These are phyloP conservation scores for Trypanosoma boissoni DNA, from an alignment of 208 protist genomes.

Conservation along the genomic window DNA sequence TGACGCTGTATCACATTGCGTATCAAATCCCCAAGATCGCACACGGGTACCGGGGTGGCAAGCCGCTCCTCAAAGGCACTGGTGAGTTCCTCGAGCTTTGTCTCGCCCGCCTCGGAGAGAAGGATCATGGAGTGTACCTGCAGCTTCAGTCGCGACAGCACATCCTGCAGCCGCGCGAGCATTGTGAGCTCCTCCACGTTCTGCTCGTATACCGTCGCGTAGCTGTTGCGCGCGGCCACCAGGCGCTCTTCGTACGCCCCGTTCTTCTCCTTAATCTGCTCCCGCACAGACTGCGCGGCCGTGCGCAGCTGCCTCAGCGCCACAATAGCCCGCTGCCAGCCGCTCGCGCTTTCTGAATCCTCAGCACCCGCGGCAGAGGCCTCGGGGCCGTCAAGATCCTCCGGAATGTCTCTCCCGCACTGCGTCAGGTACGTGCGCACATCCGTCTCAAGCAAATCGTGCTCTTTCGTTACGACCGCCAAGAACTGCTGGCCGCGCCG, in stretches of 20 bases:
- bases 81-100: constrained; percentile 32
- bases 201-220: constrained; percentile 35
- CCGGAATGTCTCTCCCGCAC: constrained; percentile 32
- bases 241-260: constrained; percentile 28
- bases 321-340: constrained; percentile 26
- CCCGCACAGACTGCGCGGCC: constrained; percentile 28
- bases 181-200: constrained; percentile 64
- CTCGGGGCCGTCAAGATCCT: constrained; percentile 23
- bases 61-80: constrained; percentile 22
- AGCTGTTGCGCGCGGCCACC: constrained; percentile 17
- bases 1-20: constrained; percentile 5
- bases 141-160: constrained; percentile 53
- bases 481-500: constrained; percentile 32
- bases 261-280: constrained; percentile 24
- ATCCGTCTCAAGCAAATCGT: constrained; percentile 39
- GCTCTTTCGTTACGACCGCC: constrained; percentile 33
- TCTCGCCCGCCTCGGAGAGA: constrained; percentile 47
- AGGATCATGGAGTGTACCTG: constrained; percentile 62
- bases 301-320: constrained; percentile 27
- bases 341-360: constrained; percentile 19
- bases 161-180: constrained; percentile 57
- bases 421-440: constrained; percentile 35
- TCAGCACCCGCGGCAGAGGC: constrained; percentile 10
- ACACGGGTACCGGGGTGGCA: background rate
- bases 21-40: constrained; percentile 10